Conservation (phyloP, 805 yeast genomes). For the Starmerella tilneyi region DNA sequence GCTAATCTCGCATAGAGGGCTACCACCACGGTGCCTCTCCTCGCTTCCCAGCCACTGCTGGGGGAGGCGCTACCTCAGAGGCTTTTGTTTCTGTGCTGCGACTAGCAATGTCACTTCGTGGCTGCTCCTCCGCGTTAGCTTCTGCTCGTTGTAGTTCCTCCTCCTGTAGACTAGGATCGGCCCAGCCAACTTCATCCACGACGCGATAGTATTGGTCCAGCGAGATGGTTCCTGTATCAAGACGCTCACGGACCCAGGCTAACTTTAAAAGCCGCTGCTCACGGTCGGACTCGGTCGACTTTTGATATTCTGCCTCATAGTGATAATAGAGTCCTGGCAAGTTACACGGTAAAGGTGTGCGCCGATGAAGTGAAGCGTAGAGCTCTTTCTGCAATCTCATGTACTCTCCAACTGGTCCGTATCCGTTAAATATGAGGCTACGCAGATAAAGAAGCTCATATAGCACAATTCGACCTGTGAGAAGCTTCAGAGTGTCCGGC, state of each 20-base stretch:
- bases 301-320: constrained; percentile 16
- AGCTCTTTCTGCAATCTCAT: constrained; percentile 9
- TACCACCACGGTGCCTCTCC: constrained; percentile 5
- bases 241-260: constrained; percentile 22
- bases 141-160: constrained; percentile 7
- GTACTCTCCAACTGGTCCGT: constrained; percentile 16
- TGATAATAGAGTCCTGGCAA: constrained; percentile 16
- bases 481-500: constrained; percentile 8
- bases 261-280: constrained; percentile 10
- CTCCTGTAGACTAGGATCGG: constrained; percentile 12
- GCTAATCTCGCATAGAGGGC: no score
- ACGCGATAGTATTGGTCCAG: constrained; percentile 11
- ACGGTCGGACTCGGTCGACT: constrained; percentile 14
- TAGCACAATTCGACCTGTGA: constrained; percentile 15
- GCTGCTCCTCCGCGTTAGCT: constrained; percentile 4
- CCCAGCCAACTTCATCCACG: constrained; percentile 16
- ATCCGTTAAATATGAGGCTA: constrained; percentile 13
- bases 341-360: constrained; percentile 13
- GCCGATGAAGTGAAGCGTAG: constrained; percentile 8
- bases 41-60: neutral
- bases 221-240: constrained; percentile 13
- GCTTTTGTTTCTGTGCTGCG: neutral
- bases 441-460: constrained; percentile 20
- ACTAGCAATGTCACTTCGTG: constrained; percentile 1
- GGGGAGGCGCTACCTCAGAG: neutral